These are phyloP conservation scores for Suillus decipiens DNA, from an alignment of 768 basidiomycete species.

Conservation along the genomic window DNA sequence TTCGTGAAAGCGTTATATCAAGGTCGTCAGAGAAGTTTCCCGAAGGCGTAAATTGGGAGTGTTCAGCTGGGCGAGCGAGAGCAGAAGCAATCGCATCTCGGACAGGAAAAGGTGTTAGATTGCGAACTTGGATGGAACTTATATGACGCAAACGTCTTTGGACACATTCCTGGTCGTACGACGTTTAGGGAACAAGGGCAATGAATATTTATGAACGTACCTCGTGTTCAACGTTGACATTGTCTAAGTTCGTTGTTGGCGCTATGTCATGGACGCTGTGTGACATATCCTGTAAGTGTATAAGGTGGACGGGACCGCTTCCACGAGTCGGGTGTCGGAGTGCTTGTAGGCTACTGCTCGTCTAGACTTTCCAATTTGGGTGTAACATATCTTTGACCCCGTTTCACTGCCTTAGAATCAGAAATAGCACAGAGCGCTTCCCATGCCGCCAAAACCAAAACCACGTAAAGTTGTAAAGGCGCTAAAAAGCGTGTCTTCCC, in stretches of 20 bases:
- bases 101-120: conserved; percentile 82
- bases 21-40: conserved; percentile 71
- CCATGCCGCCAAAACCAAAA: conserved; percentile 49
- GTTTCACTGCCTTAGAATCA: conserved; percentile 5
- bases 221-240: background rate
- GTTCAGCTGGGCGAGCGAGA: conserved; percentile 64
- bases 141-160: conserved; percentile 78
- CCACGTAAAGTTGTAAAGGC: conserved; percentile 33
- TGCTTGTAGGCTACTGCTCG: background rate
- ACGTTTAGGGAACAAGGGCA: background rate
- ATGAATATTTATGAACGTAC: background rate
- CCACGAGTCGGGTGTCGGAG: conserved; percentile 1
- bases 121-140: conserved; percentile 70
- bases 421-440: background rate
- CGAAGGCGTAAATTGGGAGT: conserved; percentile 56
- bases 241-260: conserved; percentile 12
- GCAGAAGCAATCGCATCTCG: conserved; percentile 76
- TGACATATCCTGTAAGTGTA: conserved; percentile 23
- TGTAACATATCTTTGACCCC: conserved; percentile 1
- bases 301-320: background rate
- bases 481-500: conserved; percentile 20
- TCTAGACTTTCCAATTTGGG: conserved; percentile 1
- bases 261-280: conserved; percentile 18
- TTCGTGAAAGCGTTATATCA: conserved; percentile 58
- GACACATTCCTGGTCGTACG: conserved; percentile 23